Base-by-base conservation (phyloP, 2,329 filamentous ascomycete species). In the Thelonectria olida region DNA sequence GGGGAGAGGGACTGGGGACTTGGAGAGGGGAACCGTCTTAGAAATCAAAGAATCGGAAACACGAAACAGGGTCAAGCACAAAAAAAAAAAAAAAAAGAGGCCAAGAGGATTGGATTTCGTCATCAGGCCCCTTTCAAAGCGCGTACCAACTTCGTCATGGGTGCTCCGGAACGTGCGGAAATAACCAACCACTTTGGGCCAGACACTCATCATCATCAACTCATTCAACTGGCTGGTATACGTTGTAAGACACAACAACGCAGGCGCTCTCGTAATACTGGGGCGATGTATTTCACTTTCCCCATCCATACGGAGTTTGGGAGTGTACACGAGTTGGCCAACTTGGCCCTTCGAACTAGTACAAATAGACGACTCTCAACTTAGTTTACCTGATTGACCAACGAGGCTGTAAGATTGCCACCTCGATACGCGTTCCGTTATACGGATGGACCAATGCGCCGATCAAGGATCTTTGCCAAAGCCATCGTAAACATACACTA, bases 161-260 rank as follows among this genome's bases (percentile, higher is more conserved):
- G n/a, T 38, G n/a, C 57, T 22, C 52, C 58, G 58, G 58, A 55
- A 61, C 52, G 31, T 25, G 47, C 58, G 58, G 58, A 61, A 61
- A 61, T 61, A 61, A 42, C 39, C 22, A 45, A 48, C 58, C 41
- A 19, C 27, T 38, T 54, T 48, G 4, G 34, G 58, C 19, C 47
- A 23, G 31, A 54, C 44, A 51, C 12, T 27, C 28, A 38, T 39
- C 28, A 12, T 31, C 28, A 12, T 12, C 20, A 49, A 23, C 17
- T 44, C 44, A 36, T 31, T 48, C 50, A 38, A 27, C 22, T 45
- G 12, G 42, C 20, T 15, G 13, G 8, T 25, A 25, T 27, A 25
- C 22, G 22, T 8, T 22, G 4, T 22, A 4, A 23, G 2, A 9
- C 2, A 23, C 23, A 2, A 20, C n/a, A n/a, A 39, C 15, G 34